Evolutionary conservation across 768 basidiomycete species (phyloP), one percentile per base, ranked within the genome.

Genomic region (Hemileccinum rubropunctum): DNA sequence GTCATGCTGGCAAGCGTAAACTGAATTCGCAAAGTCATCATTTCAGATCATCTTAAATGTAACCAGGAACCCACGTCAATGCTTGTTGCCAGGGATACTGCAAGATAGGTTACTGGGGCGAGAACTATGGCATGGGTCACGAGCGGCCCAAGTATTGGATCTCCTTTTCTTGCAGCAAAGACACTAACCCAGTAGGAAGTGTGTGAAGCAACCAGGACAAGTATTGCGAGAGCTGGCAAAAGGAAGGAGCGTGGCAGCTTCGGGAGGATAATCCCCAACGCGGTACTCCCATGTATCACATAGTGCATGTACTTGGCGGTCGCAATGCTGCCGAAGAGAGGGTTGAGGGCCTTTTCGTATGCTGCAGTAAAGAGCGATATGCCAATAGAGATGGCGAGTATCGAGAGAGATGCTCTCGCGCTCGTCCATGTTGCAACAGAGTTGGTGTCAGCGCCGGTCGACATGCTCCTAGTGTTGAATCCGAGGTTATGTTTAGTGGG

Each of bases 131-230:
- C 58, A 67, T 91, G 88, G 2, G 84, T 78, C 6, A 78, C 54
- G 14, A 80, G 72, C 11, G 88, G 77, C 0, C 88, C 88, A 58
- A 74, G 66, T 13, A 82, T 50, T 13, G 82, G 76, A 54, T 79
- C 73, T 21, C 69, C 71, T 57, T 68, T 64, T 55, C 83, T 76
- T 27, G 80, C 77, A 10, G 84, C 82, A 68, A 74, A 77, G 20
- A 79, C 76, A 28, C 82, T 78, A 18, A 79, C 68, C 80, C 81
- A 88, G 58, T 88, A 87, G 6, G 80, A 79, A n/a, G 81, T 74
- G 57, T 80, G 77, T 1, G 89, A 84, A 26, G 81, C 73, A 42
- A 71, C 48, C 42, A 76, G 70, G 32, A 81, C 62, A 26, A 74
- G 60, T 9, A 71, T 47, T 17, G 73, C 76, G 35, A 77, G 69